phyloP scores from a whole-genome alignment of 2,329 filamentous ascomycete genomes.

The Aspergillus aculeatus region DNA sequence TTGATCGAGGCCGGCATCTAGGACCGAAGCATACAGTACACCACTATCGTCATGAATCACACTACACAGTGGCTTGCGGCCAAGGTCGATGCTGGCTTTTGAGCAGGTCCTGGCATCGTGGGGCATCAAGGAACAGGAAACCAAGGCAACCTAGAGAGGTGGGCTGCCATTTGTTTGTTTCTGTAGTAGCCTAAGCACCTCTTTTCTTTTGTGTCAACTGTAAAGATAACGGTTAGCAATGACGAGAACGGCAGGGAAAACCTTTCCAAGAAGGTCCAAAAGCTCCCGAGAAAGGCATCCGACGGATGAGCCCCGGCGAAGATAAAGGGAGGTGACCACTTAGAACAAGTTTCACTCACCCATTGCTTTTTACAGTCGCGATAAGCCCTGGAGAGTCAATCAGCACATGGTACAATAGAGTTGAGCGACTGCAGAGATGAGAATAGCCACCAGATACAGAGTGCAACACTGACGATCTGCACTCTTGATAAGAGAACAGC shows the following conservation, averaged over 20 bases:
- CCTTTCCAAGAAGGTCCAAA: not conserved
- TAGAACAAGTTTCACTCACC: slow-evolving; percentile 56
- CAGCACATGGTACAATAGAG: not conserved
- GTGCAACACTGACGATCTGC: not conserved
- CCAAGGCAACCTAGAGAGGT: not conserved
- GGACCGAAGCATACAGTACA: not conserved
- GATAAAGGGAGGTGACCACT: not conserved
- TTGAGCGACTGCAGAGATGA: not conserved
- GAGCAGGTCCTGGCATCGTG: not conserved
- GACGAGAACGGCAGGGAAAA: not conserved
- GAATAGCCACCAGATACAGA: not conserved
- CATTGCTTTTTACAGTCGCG: slow-evolving; percentile 92
- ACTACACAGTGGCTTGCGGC: not conserved
- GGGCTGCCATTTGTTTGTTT: slow-evolving; percentile 4
- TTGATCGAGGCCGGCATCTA: not conserved
- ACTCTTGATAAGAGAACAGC: not conserved
- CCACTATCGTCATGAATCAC: not conserved
- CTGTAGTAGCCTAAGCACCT: slow-evolving; percentile 4
- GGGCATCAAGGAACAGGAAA: not conserved
- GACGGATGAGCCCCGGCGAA: not conserved
- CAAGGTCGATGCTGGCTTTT: not conserved
- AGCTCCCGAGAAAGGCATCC: not conserved
- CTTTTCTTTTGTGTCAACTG: slow-evolving; percentile 35
- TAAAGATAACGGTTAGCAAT: slow-evolving; percentile 8
- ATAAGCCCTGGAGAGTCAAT: slow-evolving; percentile 65